Base-by-base conservation (phyloP, 768 basidiomycete genomes). In the Podaxis sp. region DNA sequence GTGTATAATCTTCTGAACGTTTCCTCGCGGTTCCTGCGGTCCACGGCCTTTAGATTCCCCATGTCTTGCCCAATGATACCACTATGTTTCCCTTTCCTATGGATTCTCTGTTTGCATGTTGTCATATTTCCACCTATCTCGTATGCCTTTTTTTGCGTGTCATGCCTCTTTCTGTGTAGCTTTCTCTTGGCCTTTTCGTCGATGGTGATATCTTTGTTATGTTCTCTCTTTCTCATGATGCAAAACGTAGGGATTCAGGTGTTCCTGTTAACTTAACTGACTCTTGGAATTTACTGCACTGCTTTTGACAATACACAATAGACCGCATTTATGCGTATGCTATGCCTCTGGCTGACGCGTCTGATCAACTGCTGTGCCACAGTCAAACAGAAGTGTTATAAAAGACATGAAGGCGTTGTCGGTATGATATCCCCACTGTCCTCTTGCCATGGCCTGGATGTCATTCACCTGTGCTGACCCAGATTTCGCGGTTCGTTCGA, bases 1-100 rank as follows among this genome's bases (percentile, higher is more conserved):
- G 78, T 93, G 91, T 84, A 80, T 89, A 76, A 85, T 92, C 81
- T 63, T 63, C 83, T 93, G 86, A 93, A 87, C 87, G 87, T 80
- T 78, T 78, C 79, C 77, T 82, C 81, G 8, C 19, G 28, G 82
- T 81, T 75, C 79, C 77, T 78, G 82, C 84, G 85, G 84, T 80
- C 76, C 75, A 79, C 78, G 75, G 59, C 81, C 79, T 81, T 84
- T 91, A 88, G 87, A 88, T 81, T 84, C 82, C 82, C 78, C 78
- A 79, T 72, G 65, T 69, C 71, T 75, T 80, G 80, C 87, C 83
- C 81, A 83, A 91, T 88, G 89, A 92, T 91, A 92, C 89, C 90
- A 88, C 79, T 79, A 77, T 78, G 77, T 72, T 71, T 73, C 70
- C 65, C 65, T 67, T 67, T 68, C n/a, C 44, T 46, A 72, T 69